These are phyloP conservation scores for Beauveria australis DNA, from an alignment of 2,329 filamentous ascomycete genomes.

Conservation along the genomic window DNA sequence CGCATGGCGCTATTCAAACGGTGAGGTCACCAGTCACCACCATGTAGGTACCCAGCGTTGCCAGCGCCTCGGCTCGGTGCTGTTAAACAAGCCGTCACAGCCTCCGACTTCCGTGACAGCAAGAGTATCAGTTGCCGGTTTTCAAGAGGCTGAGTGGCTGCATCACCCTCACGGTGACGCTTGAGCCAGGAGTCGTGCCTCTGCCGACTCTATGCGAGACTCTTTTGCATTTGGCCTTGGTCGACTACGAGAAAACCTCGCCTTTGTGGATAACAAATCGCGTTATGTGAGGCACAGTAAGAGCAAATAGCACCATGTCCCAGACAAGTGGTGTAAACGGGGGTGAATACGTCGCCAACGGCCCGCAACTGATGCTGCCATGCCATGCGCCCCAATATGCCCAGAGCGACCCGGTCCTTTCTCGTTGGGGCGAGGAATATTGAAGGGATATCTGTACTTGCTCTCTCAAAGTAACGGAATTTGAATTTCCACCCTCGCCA, in stretches of 20 bases:
- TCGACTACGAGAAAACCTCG: not conserved
- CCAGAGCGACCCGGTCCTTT: not conserved
- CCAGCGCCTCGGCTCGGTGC: not conserved
- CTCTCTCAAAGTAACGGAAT: not conserved
- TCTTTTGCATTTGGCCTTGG: conserved; percentile 2
- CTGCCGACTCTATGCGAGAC: not conserved
- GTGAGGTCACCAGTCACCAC: conserved; percentile 6
- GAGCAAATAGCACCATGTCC: not conserved
- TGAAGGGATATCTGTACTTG: not conserved
- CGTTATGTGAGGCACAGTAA: not conserved
- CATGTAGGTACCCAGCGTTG: not conserved
- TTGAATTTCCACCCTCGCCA: not conserved
- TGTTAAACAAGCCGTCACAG: not conserved
- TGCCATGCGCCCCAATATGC: not conserved
- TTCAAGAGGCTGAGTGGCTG: not conserved
- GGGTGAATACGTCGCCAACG: conserved; percentile 1
- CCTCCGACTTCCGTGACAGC: not conserved
- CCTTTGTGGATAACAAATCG: conserved; percentile 7
- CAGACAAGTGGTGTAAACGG: conserved; percentile 3
- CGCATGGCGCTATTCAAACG: not conserved
- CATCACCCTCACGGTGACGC: not conserved
- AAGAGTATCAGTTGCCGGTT: not conserved
- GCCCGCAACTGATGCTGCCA: conserved; percentile 4
- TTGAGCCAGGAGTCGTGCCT: not conserved
- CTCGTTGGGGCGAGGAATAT: not conserved